A percentile compares a stretch with the other conserved stretches of the same genome.
phyloP scores from a whole-genome alignment of 129 eudicot genomes.

The Artemisia tridentata region DNA sequence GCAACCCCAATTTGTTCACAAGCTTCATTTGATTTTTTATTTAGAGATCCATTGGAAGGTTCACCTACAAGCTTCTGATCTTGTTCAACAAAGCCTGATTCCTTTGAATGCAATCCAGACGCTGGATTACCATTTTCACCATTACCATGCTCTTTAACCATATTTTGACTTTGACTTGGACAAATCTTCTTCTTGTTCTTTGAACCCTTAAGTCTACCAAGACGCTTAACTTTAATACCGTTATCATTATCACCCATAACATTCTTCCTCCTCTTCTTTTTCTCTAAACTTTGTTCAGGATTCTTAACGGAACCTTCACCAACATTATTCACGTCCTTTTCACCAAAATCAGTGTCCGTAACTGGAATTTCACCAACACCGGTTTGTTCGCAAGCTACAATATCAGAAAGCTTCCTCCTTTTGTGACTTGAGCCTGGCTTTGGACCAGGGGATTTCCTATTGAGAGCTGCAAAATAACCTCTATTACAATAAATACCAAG shows the following conservation, averaged over 20 bases:
- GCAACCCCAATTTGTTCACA: background rate
- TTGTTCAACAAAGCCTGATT: background rate
- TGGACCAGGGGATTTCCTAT: background rate
- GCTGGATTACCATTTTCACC: too few relatives aligned
- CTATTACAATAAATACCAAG: constrained; percentile 22
- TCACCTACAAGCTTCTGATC: constrained; percentile 20
- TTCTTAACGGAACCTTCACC: too few relatives aligned
- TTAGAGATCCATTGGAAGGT: background rate
- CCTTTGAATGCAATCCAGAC: background rate
- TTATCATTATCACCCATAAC: too few relatives aligned
- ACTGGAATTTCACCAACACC: too few relatives aligned
- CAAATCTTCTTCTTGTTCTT: too few relatives aligned
- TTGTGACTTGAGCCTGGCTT: background rate
- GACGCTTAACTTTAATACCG: background rate
- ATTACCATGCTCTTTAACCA: too few relatives aligned
- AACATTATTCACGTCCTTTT: too few relatives aligned
- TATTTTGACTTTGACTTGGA: too few relatives aligned
- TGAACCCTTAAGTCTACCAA: background rate
- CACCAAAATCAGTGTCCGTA: too few relatives aligned
- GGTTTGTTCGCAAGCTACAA: background rate
- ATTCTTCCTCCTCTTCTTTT: too few relatives aligned
- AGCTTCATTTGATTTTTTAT: constrained; percentile 4
- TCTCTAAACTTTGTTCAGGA: too few relatives aligned
- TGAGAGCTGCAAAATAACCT: background rate
- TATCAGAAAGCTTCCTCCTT: constrained; percentile 24